Evolutionary conservation across 1,284 basidiomycete species (phyloP), one percentile per base, ranked within the genome.

Genomic region (Papiliotrema laurentii): DNA sequence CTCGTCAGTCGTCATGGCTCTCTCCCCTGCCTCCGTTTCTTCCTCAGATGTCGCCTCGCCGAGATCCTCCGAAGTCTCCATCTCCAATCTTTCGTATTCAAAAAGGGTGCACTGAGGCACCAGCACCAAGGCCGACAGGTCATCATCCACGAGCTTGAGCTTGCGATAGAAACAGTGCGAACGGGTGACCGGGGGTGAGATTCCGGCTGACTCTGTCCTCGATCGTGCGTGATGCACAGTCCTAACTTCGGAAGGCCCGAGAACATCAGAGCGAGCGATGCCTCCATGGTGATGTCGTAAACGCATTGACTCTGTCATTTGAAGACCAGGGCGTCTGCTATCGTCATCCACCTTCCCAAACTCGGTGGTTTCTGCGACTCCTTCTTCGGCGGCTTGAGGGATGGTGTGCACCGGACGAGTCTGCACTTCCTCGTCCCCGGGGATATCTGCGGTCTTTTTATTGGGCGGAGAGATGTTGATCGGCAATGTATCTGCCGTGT

Each of bases 121-220:
- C 9, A 70, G 51, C 2, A 70, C 47, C n/a, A 58, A 50, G 3
- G 60, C 63, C 5, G 52, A 43, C 14, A 60, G 35, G 6, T 56
- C 64, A 13, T 57, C 52, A 14, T 58, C 56, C 3, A 41, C 21
- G 3, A 69, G 40, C 3, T 49, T 51, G 2, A 68, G 49, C 42
- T 67, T 66, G 35, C 63, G 55, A 46, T 67, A 68, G 25, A 38
- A 52, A 48, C 68, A 70, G 26, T 63, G 62, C 0, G 64, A 65
- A 6, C 67, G 60, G 13, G 66, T 68, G 13, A 65, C 54, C 6
- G 52, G 61, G 18, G 50, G 55, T 14, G 45, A 25, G 13, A 51
- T 25, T 5, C 42, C 37, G 2, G 39, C 35, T 3, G 51, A 47
- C 11, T 38, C 26, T 22, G 31, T 46, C 13, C 37, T 33, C 13